Evolutionary conservation across 2,329 filamentous ascomycete genomes (phyloP), one percentile per base, ranked within the genome.

Genomic region (Coniochaeta sp.): DNA sequence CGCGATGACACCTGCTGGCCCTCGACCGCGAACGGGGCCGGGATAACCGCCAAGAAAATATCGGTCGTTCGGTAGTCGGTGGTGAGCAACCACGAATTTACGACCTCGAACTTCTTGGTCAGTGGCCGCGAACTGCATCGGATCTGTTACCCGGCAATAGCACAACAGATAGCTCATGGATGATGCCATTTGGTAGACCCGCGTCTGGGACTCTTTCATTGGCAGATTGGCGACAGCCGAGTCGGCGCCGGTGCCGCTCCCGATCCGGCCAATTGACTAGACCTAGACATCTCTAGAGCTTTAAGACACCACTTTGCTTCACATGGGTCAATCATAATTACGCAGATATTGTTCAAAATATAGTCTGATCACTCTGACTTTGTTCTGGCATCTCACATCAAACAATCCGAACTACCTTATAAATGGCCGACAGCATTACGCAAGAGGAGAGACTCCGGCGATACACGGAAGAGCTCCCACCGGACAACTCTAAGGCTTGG

Each of bases 401-500:
- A 40, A n/a, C 16, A 7, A n/a, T 38, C 6, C 3, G 38, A 40
- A 19, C 6, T 7, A 40, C n/a, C n/a, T n/a, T n/a, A n/a, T n/a
- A n/a, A n/a, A 40, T 40, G 38, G 38, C 38, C 38, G 38, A 40
- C 17, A 19, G 17, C 11, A 6, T 40, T n/a, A 9, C n/a, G 11
- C 16, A 19, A n/a, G 9, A 19, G 4, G 17, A n/a, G 38, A 19
- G 17, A 17, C 16, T 19, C 47, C 61, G 62, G 58, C 55, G 60
- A 14, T 64, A 52, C 28, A 36, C 56, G 22, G 50, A 62, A 19
- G 59, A 62, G 19, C 43, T 64, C 19, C 62, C 62, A 12, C 47
- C 26, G 3, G 62, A 64, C 40, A 57, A 57, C 22, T 57, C 56
- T n/a, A 65, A 64, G 55, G 64, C 62, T 1, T 64, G 60, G 60